Evolutionary conservation across 169 alveolate species (phyloP).

Genomic region (Eimeria necatrix): DNA sequence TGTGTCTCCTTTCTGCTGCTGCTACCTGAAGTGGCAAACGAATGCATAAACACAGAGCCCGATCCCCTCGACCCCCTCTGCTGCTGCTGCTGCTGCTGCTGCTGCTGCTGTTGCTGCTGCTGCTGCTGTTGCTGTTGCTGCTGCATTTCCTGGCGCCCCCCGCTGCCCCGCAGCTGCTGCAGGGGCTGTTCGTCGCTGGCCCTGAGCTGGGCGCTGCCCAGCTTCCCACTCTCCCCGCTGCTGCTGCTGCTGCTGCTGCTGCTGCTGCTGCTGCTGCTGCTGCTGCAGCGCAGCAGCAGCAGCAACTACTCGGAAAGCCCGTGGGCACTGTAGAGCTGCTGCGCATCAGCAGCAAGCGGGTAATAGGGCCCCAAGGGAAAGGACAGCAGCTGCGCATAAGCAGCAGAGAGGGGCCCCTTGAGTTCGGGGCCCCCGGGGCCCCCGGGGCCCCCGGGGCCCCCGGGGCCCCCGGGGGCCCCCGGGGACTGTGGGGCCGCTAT

Average conservation of each 20-base stretch:
- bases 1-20: neutral
- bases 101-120: neutral
- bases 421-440: neutral
- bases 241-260: conserved; percentile 20
- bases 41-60: neutral
- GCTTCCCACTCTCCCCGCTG: neutral
- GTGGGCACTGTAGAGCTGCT: neutral
- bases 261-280: neutral
- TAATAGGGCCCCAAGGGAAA: conserved; percentile 7
- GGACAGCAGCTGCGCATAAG: conserved; percentile 2
- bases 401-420: neutral
- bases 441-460: neutral
- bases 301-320: neutral
- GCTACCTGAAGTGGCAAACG: neutral
- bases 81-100: neutral
- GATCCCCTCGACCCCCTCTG: too few species aligned
- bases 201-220: too few species aligned
- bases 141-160: neutral
- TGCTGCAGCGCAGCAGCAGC: neutral
- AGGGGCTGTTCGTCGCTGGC: too few species aligned
- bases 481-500: neutral
- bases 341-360: neutral
- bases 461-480: too few species aligned
- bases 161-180: too few species aligned
- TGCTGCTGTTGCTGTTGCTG: conserved; percentile 4